Percentiles rank a stretch among this genome's conserved stretches.
phyloP scores from a whole-genome alignment of 2,329 filamentous ascomycete genomes.

The Cordyceps cicadae region DNA sequence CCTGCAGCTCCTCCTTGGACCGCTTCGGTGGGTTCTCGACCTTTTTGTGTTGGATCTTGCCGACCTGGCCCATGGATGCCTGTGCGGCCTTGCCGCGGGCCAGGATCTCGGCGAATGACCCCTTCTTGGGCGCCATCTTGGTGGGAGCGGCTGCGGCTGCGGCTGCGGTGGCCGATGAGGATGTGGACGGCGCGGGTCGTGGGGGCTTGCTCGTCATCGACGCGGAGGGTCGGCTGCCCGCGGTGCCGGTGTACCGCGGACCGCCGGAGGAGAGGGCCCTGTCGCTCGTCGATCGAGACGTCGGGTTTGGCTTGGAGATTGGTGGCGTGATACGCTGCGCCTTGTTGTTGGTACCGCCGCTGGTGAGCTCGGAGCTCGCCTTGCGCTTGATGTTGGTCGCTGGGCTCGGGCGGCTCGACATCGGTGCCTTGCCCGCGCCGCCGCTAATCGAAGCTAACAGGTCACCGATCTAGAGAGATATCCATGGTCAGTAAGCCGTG shows the following conservation, averaged over 20 bases:
- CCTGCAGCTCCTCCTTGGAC: conserved; percentile 20
- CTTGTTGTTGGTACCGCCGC: conserved; percentile 28
- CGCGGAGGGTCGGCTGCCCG: background rate
- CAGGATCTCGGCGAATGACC: conserved; percentile 67
- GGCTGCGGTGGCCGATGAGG: conserved; percentile 23
- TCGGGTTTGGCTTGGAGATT: conserved; percentile 11
- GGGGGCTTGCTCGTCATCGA: background rate
- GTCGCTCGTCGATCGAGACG: conserved; percentile 9
- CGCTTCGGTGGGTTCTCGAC: conserved; percentile 33
- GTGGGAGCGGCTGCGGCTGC: conserved; percentile 35
- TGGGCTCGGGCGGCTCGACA: conserved; percentile 17
- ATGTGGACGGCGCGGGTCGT: conserved; percentile 16
- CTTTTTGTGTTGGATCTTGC: conserved; percentile 67
- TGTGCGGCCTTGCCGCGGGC: conserved; percentile 62
- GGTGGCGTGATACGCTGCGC: conserved; percentile 25
- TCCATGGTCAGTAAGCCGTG: background rate
- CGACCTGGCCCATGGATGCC: conserved; percentile 50
- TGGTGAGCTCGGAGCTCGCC: conserved; percentile 41
- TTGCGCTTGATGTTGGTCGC: conserved; percentile 44
- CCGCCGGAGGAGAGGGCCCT: background rate
- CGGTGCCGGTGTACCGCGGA: conserved; percentile 1
- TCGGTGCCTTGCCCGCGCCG: conserved; percentile 34
- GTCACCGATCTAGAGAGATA: conserved; percentile 36
- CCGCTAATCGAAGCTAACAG: conserved; percentile 56
- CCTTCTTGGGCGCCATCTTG: conserved; percentile 51